Percentiles rank a stretch among this genome's conserved stretches.
Evolutionary conservation across 2,329 filamentous ascomycete genomes (phyloP).

Genomic region (Aphanocladium album): DNA sequence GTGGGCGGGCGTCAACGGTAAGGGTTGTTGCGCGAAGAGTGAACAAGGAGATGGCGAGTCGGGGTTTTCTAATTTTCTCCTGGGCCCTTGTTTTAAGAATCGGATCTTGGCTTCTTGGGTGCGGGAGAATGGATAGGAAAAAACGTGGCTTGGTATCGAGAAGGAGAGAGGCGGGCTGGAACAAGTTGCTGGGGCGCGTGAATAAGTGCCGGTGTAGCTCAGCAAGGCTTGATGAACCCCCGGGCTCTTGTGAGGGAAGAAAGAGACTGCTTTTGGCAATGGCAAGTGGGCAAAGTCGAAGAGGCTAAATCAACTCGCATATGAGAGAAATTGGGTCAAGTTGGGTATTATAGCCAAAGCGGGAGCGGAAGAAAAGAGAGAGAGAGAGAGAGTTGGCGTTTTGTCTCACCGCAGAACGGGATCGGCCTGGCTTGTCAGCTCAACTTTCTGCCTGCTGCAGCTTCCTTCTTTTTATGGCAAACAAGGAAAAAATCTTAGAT

Average conservation of each 20-base stretch:
- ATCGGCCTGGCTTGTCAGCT: background rate
- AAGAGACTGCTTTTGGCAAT: background rate
- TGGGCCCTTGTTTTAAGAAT: too few relatives aligned
- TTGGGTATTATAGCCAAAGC: slow-evolving; percentile 7
- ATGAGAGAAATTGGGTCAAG: background rate
- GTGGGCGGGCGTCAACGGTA: background rate
- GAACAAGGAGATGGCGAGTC: background rate
- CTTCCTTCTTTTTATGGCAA: background rate
- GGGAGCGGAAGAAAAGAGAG: too few relatives aligned
- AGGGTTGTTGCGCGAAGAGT: background rate
- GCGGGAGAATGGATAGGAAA: too few relatives aligned
- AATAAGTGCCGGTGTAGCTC: background rate
- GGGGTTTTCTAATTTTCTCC: background rate
- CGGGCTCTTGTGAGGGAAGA: background rate
- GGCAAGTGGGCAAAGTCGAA: background rate
- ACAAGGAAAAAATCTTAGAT: background rate
- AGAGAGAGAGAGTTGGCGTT: background rate
- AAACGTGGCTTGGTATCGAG: too few relatives aligned
- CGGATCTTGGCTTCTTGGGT: too few relatives aligned
- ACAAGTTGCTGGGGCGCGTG: too few relatives aligned
- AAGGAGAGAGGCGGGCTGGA: too few relatives aligned
- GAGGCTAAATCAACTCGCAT: background rate
- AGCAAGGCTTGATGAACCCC: background rate
- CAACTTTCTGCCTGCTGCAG: background rate
- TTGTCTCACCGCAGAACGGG: slow-evolving; percentile 1